Conservation (phyloP, 2,329 filamentous ascomycete genomes). For the Fusarium protoensiforme region DNA sequence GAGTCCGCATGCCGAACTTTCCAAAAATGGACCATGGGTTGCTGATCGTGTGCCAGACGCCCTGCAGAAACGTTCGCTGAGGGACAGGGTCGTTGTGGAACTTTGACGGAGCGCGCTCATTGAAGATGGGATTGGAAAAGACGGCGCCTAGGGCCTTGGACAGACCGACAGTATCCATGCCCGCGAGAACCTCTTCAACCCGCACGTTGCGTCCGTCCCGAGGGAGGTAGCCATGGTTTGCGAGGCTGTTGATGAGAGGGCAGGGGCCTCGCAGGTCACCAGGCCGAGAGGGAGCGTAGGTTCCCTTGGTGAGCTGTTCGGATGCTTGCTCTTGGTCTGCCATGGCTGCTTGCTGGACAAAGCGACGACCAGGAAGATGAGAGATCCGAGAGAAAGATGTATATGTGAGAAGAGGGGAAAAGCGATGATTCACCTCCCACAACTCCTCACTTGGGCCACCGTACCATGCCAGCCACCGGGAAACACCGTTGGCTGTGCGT, state of each 20-base stretch:
- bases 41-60: background rate
- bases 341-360: conserved; percentile 6
- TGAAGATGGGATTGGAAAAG: conserved; percentile 38
- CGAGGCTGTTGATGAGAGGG: conserved; percentile 38
- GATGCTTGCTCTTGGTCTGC: conserved; percentile 9
- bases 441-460: background rate
- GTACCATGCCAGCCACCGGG: background rate
- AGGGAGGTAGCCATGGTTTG: conserved; percentile 41
- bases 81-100: conserved; percentile 6
- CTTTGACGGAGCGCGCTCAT: conserved; percentile 18
- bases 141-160: conserved; percentile 32
- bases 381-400: background rate
- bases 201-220: conserved; percentile 35
- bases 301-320: conserved; percentile 24
- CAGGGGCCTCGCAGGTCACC: conserved; percentile 36
- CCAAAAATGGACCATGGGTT: conserved; percentile 35
- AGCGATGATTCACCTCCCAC: background rate
- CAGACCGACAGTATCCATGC: conserved; percentile 29
- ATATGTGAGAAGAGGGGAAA: background rate
- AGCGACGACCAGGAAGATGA: background rate
- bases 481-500: background rate
- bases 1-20: conserved; percentile 35
- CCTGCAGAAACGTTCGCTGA: conserved; percentile 18
- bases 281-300: conserved; percentile 29
- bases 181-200: conserved; percentile 27